Evolutionary conservation across 148 eudicot genomes (phyloP), one percentile per base, ranked within the genome.

Genomic region (Nyssa sinensis): DNA sequence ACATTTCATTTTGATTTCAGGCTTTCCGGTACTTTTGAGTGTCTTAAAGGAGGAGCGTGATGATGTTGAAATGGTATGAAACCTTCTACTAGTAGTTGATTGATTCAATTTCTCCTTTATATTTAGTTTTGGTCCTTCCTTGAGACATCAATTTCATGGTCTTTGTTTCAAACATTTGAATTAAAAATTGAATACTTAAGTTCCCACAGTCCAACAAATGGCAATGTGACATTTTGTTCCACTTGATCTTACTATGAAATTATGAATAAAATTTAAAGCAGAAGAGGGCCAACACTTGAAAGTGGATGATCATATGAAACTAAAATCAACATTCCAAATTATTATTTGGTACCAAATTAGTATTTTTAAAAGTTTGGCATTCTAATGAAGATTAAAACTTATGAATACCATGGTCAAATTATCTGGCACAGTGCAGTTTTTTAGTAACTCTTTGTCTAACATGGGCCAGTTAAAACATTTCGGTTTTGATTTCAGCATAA

Each of bases 11-110:
- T 71, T 72, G 67, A 49, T 81, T 85, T 61, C 88, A 95, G 99
- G 99, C 39, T 88, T 95, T 84, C 97, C 96, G 5, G 91, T 95
- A 63, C 78, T 95, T 47, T 72, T 91, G 73, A 85, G 89, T 75
- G 97, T 93, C 82, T 71, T 95, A 79, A 92, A 78, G 88, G 97
- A 94, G 76, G 98, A 91, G 77, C 96, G 94, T 30, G 97, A 95
- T 74, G 99, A 95, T 66, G 87, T 91, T 64, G 99, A 95, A 89
- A 89, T 95, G 99, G 99, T 95, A 70, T 23, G 85, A 65, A 81
- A 34, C 57, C 79, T 75, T 73, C 62, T 47, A 24, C 62, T 39
- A 8, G 0, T 13, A 32, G 28, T 60, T 30, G 27, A 47, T 47
- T 62, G 33, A 32, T 24, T 73, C 21, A 55, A 17, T 55, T 4